Evolutionary conservation across 2,329 filamentous ascomycete species (phyloP).

Genomic region (Ramichloridium luteum): DNA sequence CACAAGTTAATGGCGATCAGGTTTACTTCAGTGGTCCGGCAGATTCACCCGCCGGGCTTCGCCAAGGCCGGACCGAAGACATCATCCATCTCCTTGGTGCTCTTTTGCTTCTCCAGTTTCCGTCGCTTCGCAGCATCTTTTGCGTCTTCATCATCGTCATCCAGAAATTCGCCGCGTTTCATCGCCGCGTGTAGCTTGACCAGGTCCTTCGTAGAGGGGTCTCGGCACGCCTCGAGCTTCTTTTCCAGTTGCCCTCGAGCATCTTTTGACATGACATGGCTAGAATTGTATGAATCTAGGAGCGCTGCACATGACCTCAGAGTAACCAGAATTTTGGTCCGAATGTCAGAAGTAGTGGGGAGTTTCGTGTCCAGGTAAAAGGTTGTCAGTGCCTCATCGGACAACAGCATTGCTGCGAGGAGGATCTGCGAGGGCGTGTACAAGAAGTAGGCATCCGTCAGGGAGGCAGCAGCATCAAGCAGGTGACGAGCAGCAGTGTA

Average conservation of each 20-base stretch:
- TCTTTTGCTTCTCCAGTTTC: constrained; percentile 33
- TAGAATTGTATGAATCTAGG: constrained; percentile 21
- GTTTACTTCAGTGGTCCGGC: no score
- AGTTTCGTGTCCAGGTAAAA: constrained; percentile 37
- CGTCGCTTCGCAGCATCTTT: constrained; percentile 33
- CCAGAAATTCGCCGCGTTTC: constrained; percentile 30
- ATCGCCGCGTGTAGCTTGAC: constrained; percentile 55
- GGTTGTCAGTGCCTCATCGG: constrained; percentile 51
- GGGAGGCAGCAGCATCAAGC: constrained; percentile 59
- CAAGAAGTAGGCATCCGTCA: constrained; percentile 95
- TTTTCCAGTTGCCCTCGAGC: constrained; percentile 37
- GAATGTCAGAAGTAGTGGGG: constrained; percentile 15
- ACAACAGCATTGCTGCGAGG: constrained; percentile 66
- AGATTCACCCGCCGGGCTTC: constrained; percentile 1
- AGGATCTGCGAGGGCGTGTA: constrained; percentile 92
- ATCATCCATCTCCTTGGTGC: constrained; percentile 27
- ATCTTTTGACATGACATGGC: constrained; percentile 20
- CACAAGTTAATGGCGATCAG: no score
- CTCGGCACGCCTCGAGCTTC: constrained; percentile 61
- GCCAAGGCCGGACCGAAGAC: constrained; percentile 30
- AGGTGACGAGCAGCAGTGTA: constrained; percentile 62
- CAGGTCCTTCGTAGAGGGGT: constrained; percentile 61
- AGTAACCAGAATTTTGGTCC: constrained; percentile 27
- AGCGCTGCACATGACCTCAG: constrained; percentile 30
- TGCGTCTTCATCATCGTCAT: constrained; percentile 28